A percentile compares a stretch with the other conserved stretches of the same genome.
phyloP scores from a whole-genome alignment of 345 rosid species.

The Aquilaria malaccensis region DNA sequence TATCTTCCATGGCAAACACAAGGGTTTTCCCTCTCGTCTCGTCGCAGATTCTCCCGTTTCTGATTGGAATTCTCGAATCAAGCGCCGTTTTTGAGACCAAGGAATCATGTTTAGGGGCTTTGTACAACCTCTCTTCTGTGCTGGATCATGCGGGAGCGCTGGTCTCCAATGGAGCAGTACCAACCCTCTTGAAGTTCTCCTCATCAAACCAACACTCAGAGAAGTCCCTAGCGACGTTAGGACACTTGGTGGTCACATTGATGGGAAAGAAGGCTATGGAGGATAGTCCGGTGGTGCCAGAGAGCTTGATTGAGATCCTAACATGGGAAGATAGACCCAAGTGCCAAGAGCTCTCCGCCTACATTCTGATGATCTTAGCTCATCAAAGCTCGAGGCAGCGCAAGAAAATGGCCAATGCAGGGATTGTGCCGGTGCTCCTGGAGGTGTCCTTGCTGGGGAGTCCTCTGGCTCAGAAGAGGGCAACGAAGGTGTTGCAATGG shows the following conservation, averaged over 20 bases:
- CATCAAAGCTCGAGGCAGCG: slow-evolving; percentile 69
- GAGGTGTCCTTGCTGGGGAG: slow-evolving; percentile 69
- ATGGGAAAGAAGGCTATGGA: slow-evolving; percentile 79
- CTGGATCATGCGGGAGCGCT: slow-evolving; percentile 61
- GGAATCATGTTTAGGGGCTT: slow-evolving; percentile 45
- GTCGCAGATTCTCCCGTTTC: slow-evolving; percentile 43
- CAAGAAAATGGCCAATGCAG: slow-evolving; percentile 68
- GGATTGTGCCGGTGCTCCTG: slow-evolving; percentile 69
- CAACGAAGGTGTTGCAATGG: slow-evolving; percentile 78
- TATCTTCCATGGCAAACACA: slow-evolving; percentile 52
- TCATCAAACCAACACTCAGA: slow-evolving; percentile 47
- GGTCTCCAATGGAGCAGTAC: slow-evolving; percentile 43
- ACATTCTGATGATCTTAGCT: slow-evolving; percentile 77
- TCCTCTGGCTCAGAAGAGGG: slow-evolving; percentile 78
- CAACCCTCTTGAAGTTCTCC: slow-evolving; percentile 37
- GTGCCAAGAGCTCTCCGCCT: slow-evolving; percentile 76
- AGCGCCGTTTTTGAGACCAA: slow-evolving; percentile 40
- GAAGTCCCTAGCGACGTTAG: slow-evolving; percentile 65
- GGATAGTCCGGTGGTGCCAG: slow-evolving; percentile 43
- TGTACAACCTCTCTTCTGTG: slow-evolving; percentile 47
- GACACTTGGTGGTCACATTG: slow-evolving; percentile 67
- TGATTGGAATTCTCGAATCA: slow-evolving; percentile 43
- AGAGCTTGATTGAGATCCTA: slow-evolving; percentile 58
- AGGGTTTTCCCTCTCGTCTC: slow-evolving; percentile 34
- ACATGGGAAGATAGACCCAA: slow-evolving; percentile 87